Conservation (phyloP, 176 grass and related monocot genomes). For the Zoysia pacifica region DNA sequence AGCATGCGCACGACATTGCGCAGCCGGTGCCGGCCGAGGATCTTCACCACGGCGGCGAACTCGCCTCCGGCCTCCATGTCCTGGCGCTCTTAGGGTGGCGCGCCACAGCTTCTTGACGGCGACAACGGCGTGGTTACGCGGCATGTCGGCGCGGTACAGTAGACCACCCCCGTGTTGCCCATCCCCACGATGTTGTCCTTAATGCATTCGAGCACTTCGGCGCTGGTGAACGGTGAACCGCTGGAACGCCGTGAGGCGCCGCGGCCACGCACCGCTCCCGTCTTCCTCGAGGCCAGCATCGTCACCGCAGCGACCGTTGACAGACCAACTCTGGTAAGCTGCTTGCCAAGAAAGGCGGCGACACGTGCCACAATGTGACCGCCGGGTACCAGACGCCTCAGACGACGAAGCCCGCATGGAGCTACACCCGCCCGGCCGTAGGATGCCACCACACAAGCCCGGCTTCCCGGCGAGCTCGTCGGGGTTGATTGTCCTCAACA, state of each 20-base stretch:
- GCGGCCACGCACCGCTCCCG: slow-evolving; percentile 69
- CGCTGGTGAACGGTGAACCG: slow-evolving; percentile 81
- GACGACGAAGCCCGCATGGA: too few relatives aligned
- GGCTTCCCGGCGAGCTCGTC: slow-evolving; percentile 87
- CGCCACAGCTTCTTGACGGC: slow-evolving; percentile 97
- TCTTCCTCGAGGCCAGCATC: slow-evolving; percentile 45
- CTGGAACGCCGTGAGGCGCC: slow-evolving; percentile 89
- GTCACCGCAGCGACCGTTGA: slow-evolving; percentile 69
- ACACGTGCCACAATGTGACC: background rate
- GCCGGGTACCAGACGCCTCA: too few relatives aligned
- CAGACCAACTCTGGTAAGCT: slow-evolving; percentile 66
- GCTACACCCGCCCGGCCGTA: too few relatives aligned
- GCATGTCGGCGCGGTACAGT: slow-evolving; percentile 81
- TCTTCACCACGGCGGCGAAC: slow-evolving; percentile 71
- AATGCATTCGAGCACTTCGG: slow-evolving; percentile 81
- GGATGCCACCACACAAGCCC: slow-evolving; percentile 54
- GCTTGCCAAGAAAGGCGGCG: slow-evolving; percentile 51
- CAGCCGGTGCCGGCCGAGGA: slow-evolving; percentile 81
- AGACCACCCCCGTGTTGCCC: slow-evolving; percentile 79
- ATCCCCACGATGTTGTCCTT: slow-evolving; percentile 92
- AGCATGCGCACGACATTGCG: slow-evolving; percentile 89
- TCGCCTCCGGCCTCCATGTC: slow-evolving; percentile 52
- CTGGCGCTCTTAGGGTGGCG: slow-evolving; percentile 9
- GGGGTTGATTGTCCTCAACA: slow-evolving; percentile 79
- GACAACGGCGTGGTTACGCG: slow-evolving; percentile 65